These are phyloP conservation scores for Rutstroemia sp. DNA, from an alignment of 2,329 filamentous ascomycete species.

Conservation along the genomic window DNA sequence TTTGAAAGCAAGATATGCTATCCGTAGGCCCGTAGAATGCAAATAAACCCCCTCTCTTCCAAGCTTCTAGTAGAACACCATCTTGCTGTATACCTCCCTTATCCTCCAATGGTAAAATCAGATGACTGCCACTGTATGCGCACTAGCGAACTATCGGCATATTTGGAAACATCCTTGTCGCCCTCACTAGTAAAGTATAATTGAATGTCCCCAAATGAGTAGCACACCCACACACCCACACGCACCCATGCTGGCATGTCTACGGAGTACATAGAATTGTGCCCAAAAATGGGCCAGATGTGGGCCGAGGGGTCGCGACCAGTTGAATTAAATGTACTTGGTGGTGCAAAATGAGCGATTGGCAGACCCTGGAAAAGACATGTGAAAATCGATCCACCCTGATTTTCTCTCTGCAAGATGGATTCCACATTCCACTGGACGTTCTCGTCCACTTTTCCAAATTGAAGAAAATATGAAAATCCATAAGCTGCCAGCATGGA, in stretches of 20 bases:
- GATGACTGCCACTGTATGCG: constrained; percentile 10
- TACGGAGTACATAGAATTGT: background rate
- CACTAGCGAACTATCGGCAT: constrained; percentile 3
- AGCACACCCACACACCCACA: constrained; percentile 7
- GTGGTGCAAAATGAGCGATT: background rate
- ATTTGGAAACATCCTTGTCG: background rate
- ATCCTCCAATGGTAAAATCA: constrained; percentile 7
- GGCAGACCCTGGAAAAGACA: background rate
- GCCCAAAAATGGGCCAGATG: constrained; percentile 3
- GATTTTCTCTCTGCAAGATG: background rate
- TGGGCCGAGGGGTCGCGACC: background rate
- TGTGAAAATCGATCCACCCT: constrained; percentile 7
- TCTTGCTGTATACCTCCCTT: background rate
- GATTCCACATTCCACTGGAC: background rate
- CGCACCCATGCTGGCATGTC: constrained; percentile 3
- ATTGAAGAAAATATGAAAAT: background rate
- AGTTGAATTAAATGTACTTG: background rate
- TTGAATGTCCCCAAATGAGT: background rate
- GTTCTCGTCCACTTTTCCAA: background rate
- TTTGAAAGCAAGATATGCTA: background rate
- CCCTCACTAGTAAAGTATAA: background rate
- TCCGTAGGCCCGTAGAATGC: background rate
- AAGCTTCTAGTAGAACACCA: background rate
- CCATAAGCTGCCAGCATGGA: background rate
- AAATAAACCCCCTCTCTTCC: constrained; percentile 4